Conservation (phyloP, 2,329 filamentous ascomycete genomes). For the Aspergillus jensenii region DNA sequence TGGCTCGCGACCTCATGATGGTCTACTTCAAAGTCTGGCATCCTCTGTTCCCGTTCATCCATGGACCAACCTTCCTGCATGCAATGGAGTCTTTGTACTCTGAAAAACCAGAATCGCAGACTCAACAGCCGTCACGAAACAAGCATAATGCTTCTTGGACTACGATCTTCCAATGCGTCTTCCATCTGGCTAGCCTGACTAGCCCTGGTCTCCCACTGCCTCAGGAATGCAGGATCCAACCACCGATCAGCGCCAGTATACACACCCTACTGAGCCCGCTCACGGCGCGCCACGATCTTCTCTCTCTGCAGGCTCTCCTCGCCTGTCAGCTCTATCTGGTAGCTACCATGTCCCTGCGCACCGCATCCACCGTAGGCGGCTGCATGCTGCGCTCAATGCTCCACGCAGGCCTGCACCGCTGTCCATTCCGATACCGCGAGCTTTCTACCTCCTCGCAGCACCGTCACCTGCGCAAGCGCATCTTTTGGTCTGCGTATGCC, state of each 20-base stretch:
- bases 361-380: conserved; percentile 51
- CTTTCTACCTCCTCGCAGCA: conserved; percentile 39
- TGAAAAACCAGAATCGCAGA: not conserved
- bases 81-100: conserved; percentile 47
- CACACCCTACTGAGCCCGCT: conserved; percentile 39
- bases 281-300: conserved; percentile 44
- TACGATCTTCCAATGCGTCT: conserved; percentile 52
- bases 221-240: conserved; percentile 37
- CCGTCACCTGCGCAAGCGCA: conserved; percentile 41
- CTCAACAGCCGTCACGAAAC: conserved; percentile 6
- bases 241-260: conserved; percentile 34
- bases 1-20: conserved; percentile 47
- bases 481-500: conserved; percentile 45
- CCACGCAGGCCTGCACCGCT: conserved; percentile 53
- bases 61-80: conserved; percentile 51
- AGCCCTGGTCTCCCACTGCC: conserved; percentile 34
- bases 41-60: conserved; percentile 53
- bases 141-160: conserved; percentile 32
- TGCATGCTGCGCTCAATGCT: conserved; percentile 49
- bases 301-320: conserved; percentile 51
- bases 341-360: conserved; percentile 49
- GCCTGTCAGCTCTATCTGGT: conserved; percentile 52
- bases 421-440: conserved; percentile 52
- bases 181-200: conserved; percentile 47
- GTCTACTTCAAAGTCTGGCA: conserved; percentile 55